Evolutionary conservation across 345 rosid species (phyloP), one percentile per base, ranked within the genome.

Genomic region (Gynandropsis gynandra): DNA sequence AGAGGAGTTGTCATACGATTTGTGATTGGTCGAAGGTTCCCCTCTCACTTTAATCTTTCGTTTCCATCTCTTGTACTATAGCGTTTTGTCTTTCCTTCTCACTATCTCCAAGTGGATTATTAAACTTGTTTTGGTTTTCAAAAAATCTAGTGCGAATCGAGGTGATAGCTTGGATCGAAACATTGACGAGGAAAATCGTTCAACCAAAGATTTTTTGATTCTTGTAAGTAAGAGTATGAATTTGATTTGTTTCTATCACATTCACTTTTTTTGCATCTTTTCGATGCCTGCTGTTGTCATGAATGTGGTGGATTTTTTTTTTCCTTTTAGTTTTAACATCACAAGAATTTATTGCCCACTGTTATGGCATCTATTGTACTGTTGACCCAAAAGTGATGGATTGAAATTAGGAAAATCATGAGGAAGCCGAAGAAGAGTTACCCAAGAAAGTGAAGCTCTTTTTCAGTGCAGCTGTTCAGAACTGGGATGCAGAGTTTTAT

Each of bases 121-220:
- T 17, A 40, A 46, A 21, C 65, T 58, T 16, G 58, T 24, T 24
- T 24, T 24, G 5, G 5, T 24, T 24, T 52, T 52, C 52, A 32
- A 40, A 42, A 40, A 59, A 27, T 59, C 27, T 86, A 92, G 99
- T 72, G 72, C 94, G 56, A 92, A 88, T 64, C 85, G 90, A 39
- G 99, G 95, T 40, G 95, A 92, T 76, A 92, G 99, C 77, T 68
- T 92, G 58, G 97, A 88, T 67, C 86, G 89, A 47, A 81, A 73
- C 50, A 83, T 92, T 31, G 83, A 82, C 27, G 81, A 75, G 34
- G 98, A 92, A 72, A 80, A 81, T 64, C 69, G 53, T 21, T 7
- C 54, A 17, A 85, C 77, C 34, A 81, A 76, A 62, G 95, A 92
- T 73, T 85, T 92, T 74, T 48, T 88, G 59, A 85, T 88, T 66